phyloP scores from a whole-genome alignment of 768 basidiomycete species.

The Naganishia onofrii region DNA sequence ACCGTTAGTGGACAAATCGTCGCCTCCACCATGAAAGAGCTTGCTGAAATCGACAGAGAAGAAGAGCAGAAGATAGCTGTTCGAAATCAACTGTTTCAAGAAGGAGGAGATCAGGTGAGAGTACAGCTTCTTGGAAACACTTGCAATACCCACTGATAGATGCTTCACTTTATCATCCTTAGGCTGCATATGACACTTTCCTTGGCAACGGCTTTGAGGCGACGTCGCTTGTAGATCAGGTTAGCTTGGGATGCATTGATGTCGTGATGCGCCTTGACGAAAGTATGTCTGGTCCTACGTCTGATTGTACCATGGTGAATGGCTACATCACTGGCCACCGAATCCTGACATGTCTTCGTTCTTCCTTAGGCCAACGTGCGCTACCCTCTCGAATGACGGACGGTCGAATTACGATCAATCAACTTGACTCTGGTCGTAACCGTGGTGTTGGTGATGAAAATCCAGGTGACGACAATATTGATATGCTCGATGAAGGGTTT shows the following conservation, averaged over 20 bases:
- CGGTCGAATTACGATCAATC: background rate
- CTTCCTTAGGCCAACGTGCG: background rate
- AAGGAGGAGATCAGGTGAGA: too few species aligned
- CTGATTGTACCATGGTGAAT: background rate
- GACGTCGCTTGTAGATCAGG: background rate
- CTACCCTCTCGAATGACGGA: background rate
- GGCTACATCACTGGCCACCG: background rate
- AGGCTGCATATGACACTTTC: background rate
- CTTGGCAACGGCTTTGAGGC: background rate
- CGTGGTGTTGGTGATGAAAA: background rate
- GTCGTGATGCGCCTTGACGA: background rate
- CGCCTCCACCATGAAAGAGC: background rate
- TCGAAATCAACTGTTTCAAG: too few species aligned
- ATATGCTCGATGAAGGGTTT: background rate
- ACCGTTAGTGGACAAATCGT: background rate
- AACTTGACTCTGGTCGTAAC: conserved; percentile 16
- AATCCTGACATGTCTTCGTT: background rate
- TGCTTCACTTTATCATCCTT: background rate
- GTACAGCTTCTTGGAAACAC: too few species aligned
- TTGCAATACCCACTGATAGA: background rate
- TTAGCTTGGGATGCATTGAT: background rate
- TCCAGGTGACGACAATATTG: background rate
- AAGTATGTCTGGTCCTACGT: background rate
- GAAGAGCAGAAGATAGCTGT: too few species aligned
- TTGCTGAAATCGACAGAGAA: background rate